Percentiles rank a stretch among this genome's conserved stretches.
Conservation (phyloP, 345 rosid genomes). For the Arabis hirsuta region DNA sequence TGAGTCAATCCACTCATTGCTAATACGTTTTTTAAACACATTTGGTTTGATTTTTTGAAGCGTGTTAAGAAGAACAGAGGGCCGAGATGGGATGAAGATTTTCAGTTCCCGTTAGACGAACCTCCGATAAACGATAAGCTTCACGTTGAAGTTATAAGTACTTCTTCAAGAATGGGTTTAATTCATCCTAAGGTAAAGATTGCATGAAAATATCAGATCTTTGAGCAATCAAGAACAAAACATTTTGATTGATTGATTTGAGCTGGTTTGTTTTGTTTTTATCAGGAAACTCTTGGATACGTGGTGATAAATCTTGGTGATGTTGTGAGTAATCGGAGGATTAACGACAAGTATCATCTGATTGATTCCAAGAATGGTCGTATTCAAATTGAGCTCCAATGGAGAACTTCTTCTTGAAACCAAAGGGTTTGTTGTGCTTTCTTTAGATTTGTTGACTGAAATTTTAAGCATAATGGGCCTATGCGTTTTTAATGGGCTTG, state of each 20-base stretch:
- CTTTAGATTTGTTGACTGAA: background rate
- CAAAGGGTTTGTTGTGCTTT: conserved; percentile 16
- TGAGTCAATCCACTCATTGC: no score
- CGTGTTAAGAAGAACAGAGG: conserved; percentile 80
- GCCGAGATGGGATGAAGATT: conserved; percentile 96
- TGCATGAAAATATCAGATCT: no score
- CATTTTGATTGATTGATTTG: conserved; percentile 25
- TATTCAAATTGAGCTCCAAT: conserved; percentile 80
- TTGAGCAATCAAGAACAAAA: conserved; percentile 2
- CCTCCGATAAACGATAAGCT: conserved; percentile 78
- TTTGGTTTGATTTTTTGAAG: conserved; percentile 45
- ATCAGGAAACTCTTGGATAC: conserved; percentile 78
- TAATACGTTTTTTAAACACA: background rate
- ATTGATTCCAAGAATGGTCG: conserved; percentile 90
- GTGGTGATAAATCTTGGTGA: conserved; percentile 65
- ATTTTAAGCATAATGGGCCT: conserved; percentile 1
- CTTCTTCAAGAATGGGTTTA: conserved; percentile 75
- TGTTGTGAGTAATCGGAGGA: conserved; percentile 75
- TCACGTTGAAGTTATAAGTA: conserved; percentile 81
- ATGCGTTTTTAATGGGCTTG: background rate
- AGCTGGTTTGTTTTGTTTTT: background rate
- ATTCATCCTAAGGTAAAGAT: conserved; percentile 80
- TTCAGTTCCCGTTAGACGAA: conserved; percentile 76
- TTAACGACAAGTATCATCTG: conserved; percentile 82
- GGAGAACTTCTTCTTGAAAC: conserved; percentile 69